A percentile compares a stretch with the other conserved stretches of the same genome.
phyloP scores from a whole-genome alignment of 2,329 filamentous ascomycete species.

The Colletotrichum ledebouriae region DNA sequence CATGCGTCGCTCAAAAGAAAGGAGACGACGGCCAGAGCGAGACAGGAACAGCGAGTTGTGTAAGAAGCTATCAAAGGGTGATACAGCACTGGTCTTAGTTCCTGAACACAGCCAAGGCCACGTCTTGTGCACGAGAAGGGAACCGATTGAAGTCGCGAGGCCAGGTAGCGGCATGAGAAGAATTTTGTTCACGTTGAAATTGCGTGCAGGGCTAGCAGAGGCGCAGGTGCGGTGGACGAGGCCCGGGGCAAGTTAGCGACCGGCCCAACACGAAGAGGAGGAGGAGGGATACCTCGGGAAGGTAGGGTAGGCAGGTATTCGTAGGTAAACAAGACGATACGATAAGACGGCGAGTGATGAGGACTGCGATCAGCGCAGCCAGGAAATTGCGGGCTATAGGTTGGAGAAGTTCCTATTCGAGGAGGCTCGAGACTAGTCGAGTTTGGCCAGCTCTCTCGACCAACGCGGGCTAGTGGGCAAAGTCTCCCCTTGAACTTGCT shows the following conservation, averaged over 20 bases:
- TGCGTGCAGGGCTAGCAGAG: conserved; percentile 1
- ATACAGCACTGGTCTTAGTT: no score
- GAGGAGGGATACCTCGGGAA: no score
- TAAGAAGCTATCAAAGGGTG: no score
- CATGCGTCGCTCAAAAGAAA: conserved; percentile 18
- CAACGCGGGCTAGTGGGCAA: conserved; percentile 27
- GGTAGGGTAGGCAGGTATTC: no score
- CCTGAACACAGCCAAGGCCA: no score
- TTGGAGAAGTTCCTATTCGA: conserved; percentile 37
- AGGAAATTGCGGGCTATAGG: conserved; percentile 39
- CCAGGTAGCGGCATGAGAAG: no score
- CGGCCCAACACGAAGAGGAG: conserved; percentile 2
- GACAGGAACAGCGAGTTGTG: not conserved
- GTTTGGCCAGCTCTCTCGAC: not conserved
- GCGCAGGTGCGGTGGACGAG: conserved; percentile 1
- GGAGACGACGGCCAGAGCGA: conserved; percentile 9
- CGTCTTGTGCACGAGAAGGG: no score
- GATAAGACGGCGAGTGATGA: not conserved
- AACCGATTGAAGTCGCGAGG: no score
- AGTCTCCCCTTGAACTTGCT: not conserved
- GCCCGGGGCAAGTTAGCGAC: not conserved
- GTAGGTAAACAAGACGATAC: not conserved
- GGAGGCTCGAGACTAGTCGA: not conserved
- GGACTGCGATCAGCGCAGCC: conserved; percentile 38
- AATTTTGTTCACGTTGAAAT: conserved; percentile 1